These are phyloP conservation scores for Globisporangium paroecandrum DNA, from an alignment of 352 stramenopile species.

Conservation along the genomic window DNA sequence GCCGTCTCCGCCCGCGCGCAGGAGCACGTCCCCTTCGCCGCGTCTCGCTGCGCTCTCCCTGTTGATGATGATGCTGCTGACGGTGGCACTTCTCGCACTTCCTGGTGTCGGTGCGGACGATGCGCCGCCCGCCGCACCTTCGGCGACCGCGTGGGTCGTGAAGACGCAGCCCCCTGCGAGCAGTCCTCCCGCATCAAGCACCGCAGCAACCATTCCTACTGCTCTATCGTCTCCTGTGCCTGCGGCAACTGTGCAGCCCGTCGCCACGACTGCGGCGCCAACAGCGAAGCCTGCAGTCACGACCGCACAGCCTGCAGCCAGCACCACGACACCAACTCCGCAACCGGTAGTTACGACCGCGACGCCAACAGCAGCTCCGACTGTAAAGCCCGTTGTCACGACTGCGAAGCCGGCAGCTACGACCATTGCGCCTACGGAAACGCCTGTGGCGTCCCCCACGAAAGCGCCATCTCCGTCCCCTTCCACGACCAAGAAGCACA, in stretches of 20 bases:
- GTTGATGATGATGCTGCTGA: background rate
- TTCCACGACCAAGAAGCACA: conserved; percentile 8
- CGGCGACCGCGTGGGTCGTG: conserved; percentile 6
- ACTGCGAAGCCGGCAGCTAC: conserved; percentile 13
- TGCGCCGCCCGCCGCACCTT: background rate
- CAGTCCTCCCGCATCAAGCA: background rate
- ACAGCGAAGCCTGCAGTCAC: conserved; percentile 2
- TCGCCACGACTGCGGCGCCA: conserved; percentile 4
- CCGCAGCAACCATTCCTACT: background rate
- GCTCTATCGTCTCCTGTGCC: background rate
- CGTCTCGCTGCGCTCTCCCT: background rate
- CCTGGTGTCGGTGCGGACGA: background rate
- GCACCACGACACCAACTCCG: conserved; percentile 3
- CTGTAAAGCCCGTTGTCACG: conserved; percentile 13
- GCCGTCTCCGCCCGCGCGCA: background rate
- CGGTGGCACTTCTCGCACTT: background rate
- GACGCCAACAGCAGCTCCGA: conserved; percentile 5
- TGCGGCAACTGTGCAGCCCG: background rate
- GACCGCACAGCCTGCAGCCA: background rate
- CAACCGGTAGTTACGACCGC: conserved; percentile 2
- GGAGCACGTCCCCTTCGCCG: background rate
- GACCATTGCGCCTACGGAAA: conserved; percentile 12
- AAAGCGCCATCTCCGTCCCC: conserved; percentile 8
- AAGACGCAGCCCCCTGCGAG: background rate
- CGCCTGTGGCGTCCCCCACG: background rate